Base-by-base conservation (phyloP, 495 filamentous ascomycete species). In the Podospora bellae-mahoneyi region DNA sequence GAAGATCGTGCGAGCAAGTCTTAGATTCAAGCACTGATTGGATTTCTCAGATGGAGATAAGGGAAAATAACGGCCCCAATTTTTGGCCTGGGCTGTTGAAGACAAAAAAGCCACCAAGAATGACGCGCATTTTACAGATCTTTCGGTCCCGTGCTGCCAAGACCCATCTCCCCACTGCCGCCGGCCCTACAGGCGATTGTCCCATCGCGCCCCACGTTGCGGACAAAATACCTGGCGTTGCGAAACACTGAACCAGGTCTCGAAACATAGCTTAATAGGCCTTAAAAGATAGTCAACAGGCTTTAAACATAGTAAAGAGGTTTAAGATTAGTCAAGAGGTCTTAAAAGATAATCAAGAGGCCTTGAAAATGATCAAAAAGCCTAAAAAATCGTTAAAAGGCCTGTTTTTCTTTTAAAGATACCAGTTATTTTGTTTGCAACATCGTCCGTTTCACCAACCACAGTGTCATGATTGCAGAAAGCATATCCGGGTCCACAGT, bases 41-140 rank as follows among this genome's bases (percentile, higher is more conserved):
- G 64, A 19, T 53, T 16, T 19, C 13, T 27, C 28, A 54, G 54
- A 30, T 62, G 30, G 23, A 64, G 58, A 64, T 48, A 69, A 68
- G 59, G 65, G 66, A 71, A 32, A 73, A 74, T 71, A 67, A 23
- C 23, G 9, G 39, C 15, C 44, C 53, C 34, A 64, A 60, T 61
- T 63, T n/a, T 62, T 23, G 61, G 34, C 18, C 54, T 56, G 55
- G 61, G 61, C 26, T 28, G 23, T 15, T 18, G 20, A 19, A 30
- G 27, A 30, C 2, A 56, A 59, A 60, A 48, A 64, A 20, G 16
- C 23, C 20, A n/a, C 58, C 61, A 59, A 64, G 69, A 19, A 65
- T 70, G 69, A 73, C 69, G 72, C 64, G 60, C 66, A 57, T 28
- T 68, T 68, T 64, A 27, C 39, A 23, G 23, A 23, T 48, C 9